phyloP scores from a whole-genome alignment of 345 rosid genomes.

The Aquilaria yunnanensis region DNA sequence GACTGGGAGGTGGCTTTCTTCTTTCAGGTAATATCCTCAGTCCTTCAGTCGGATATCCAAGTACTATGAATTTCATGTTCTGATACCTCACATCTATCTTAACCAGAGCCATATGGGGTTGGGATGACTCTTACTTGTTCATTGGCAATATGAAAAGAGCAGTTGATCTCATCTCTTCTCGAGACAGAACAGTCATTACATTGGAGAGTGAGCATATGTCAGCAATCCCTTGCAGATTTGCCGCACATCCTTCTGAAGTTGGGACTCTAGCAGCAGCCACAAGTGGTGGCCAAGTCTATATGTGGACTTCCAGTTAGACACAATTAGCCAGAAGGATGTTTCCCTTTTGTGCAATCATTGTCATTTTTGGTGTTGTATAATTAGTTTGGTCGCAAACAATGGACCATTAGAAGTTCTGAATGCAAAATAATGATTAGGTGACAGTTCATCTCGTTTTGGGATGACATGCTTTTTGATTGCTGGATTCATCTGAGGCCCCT shows the following conservation, averaged over 20 bases:
- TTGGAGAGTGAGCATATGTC: conserved; percentile 34
- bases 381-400: not conserved
- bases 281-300: conserved; percentile 62
- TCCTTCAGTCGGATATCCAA: not conserved
- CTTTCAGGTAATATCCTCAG: conserved; percentile 47
- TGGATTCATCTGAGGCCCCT: no score
- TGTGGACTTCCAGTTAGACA: conserved; percentile 41
- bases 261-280: conserved; percentile 76
- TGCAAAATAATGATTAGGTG: no score
- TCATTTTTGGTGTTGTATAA: not conserved
- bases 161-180: conserved; percentile 58
- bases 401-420: no score
- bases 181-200: conserved; percentile 27
- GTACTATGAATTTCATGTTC: not conserved
- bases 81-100: not conserved
- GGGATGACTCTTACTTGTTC: conserved; percentile 78
- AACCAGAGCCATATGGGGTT: conserved; percentile 83
- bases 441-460: no score
- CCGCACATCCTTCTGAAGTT: conserved; percentile 57
- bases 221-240: conserved; percentile 69
- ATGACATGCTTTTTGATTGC: no score
- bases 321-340: not conserved
- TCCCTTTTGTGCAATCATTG: not conserved
- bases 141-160: conserved; percentile 51
- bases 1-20: conserved; percentile 64